Evolutionary conservation across 2,329 filamentous ascomycete species (phyloP), one percentile per base, ranked within the genome.

Genomic region (Iodosphaeria phyllophila): DNA sequence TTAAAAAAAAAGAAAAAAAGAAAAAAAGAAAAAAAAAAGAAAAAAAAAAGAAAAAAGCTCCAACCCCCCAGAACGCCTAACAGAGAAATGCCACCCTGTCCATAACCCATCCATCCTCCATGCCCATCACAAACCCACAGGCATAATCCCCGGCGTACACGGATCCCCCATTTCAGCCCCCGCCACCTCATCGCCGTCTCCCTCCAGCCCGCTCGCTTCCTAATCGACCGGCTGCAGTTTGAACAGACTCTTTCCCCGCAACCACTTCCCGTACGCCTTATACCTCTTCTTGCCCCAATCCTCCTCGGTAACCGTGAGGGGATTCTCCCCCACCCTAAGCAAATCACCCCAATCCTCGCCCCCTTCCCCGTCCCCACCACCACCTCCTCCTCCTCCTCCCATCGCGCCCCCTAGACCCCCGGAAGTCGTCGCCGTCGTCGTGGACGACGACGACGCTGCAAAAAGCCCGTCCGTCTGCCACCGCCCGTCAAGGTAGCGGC

Each of bases 261-360:
- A 58, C 86, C 89, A 98, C 51, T 93, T 91, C 40, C 74, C 59
- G 51, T 98, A 98, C 7, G 84, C 79, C 52, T 92, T 95, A 50
- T 98, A 98, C 37, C 89, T 62, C 61, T 95, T 93, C 64, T 92
- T 95, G 20, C 65, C 63, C 22, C 72, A 63, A 47, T 95, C 89
- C 41, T 91, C 84, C 22, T 84, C 74, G 2, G 72, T 74, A 9
- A 95, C 86, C 3, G 80, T 91, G 26, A 98, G 53, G 11, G 82
- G 80, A 39, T 92, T 80, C 31, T 89, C 77, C 4, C 66, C 69
- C 8, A 89, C 67, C 21, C 63, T 66, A 28, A 93, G 47, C 40
- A 89, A 75, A 32, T 89, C 78, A 16, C 58, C 58, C 47, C 91
- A 93, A 29, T 79, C 67, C 12, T 64, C 64, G 22, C 74, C 41